phyloP scores from a whole-genome alignment of 192 early-diverging fungal genomes.

The Entomortierella beljakovae region DNA sequence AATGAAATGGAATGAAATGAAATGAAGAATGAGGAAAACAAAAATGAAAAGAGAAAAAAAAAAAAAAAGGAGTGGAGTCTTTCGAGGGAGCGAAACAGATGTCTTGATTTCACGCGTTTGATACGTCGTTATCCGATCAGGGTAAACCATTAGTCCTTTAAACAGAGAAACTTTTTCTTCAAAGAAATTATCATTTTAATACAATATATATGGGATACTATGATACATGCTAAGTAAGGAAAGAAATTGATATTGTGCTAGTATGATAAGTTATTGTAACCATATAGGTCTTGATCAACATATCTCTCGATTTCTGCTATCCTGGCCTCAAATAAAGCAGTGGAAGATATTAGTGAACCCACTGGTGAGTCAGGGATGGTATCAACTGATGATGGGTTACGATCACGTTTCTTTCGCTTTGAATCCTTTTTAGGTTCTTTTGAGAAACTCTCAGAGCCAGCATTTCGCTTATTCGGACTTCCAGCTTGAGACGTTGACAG shows the following conservation, averaged over 20 bases:
- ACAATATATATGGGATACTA: too few species aligned
- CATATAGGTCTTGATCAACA: constrained; percentile 21
- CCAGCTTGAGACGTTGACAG: neutral
- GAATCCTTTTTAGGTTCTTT: neutral
- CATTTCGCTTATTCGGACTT: neutral
- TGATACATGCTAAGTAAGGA: neutral
- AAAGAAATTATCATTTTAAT: too few species aligned
- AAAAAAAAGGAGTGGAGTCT: neutral
- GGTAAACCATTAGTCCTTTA: too few species aligned
- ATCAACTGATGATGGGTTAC: neutral
- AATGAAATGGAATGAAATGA: neutral
- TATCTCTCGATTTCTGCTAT: constrained; percentile 28
- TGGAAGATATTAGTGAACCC: neutral
- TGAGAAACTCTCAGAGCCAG: neutral
- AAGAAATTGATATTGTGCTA: constrained; percentile 1
- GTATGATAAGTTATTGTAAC: constrained; percentile 14
- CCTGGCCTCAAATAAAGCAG: constrained; percentile 8
- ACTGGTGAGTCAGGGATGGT: neutral
- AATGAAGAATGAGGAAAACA: neutral
- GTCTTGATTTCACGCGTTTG: too few species aligned
- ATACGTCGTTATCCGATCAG: too few species aligned
- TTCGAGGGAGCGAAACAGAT: neutral
- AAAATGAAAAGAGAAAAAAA: constrained; percentile 2
- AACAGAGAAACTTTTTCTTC: too few species aligned
- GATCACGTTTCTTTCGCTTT: neutral